Conservation (phyloP, 2,329 filamentous ascomycete species). For the Colletotrichum kahawae region DNA sequence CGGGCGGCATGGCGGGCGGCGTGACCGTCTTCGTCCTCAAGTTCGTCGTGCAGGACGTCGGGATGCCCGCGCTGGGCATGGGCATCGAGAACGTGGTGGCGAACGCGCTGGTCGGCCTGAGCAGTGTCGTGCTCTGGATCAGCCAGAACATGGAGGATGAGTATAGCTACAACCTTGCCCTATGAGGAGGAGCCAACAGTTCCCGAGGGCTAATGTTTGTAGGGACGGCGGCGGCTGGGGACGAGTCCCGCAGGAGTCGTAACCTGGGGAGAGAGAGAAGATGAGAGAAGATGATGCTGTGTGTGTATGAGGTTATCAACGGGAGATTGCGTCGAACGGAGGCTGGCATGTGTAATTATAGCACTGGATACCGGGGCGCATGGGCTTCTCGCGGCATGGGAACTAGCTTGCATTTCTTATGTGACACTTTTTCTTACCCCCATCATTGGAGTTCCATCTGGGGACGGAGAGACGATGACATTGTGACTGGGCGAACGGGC, state of each 20-base stretch:
- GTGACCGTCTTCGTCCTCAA: constrained; percentile 73
- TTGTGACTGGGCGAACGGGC: background rate
- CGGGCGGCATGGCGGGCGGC: constrained; percentile 71
- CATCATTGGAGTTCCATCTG: background rate
- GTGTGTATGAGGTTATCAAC: background rate
- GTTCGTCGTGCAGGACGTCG: constrained; percentile 62
- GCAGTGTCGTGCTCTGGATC: constrained; percentile 69
- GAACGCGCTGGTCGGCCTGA: constrained; percentile 67
- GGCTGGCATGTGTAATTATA: constrained; percentile 4
- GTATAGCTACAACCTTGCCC: constrained; percentile 70
- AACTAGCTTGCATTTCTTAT: constrained; percentile 9
- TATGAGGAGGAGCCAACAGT: constrained; percentile 62
- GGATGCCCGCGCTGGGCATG: constrained; percentile 68
- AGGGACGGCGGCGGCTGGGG: constrained; percentile 6
- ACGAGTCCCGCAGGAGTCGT: background rate
- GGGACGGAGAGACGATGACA: background rate
- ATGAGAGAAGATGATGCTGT: background rate
- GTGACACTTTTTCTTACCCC: background rate
- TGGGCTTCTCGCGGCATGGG: constrained; percentile 3
- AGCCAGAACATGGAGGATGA: constrained; percentile 78
- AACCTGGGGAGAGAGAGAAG: background rate
- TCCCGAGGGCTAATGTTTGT: background rate
- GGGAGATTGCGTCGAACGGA: background rate
- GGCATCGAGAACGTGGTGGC: constrained; percentile 71
- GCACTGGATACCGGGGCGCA: background rate